Evolutionary conservation across 768 basidiomycete genomes (phyloP), one percentile per base, ranked within the genome.

Genomic region (Solioccasus polychromus): DNA sequence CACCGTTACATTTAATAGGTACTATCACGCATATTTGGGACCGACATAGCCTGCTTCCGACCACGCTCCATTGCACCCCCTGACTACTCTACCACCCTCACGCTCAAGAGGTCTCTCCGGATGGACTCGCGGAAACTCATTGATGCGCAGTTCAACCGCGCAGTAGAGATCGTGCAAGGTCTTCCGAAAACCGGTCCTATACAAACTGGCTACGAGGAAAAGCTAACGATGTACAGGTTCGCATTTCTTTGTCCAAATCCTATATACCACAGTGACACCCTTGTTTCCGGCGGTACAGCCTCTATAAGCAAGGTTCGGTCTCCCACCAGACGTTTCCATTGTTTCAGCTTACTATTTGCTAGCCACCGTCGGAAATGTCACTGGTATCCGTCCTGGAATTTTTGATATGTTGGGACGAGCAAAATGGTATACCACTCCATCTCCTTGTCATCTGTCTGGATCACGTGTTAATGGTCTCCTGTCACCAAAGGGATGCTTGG

Each of bases 171-270:
- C 44, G 85, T 96, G 4, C 94, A 97, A 63, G 71, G 88, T 47
- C 71, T 96, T 25, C 92, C 94, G 1, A 95, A 95, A 74, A 90
- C 82, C 9, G 92, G 94, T 1, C 92, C 93, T 24, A 92, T 97
- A 58, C 92, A 96, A 65, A 96, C 93, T 0, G 88, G 81, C 52
- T 96, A 97, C 62, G 93, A 96, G 54, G 92, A 95, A 63, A 97
- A 97, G 64, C 70, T 97, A 12, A 79, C 82, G 10, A 91, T 97
- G 81, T 97, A 97, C 63, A 90, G 90, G 86, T 85, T 50, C 26
- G 77, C 62, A 24, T 37, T 23, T 42, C 28, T 9, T 28, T 45
- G 23, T n/a, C 9, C 18, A 22, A 3, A 30, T 19, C 9, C 17
- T 32, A 28, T 19, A 28, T 18, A 14, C 24, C 38, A 14, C 36